A percentile compares a stretch with the other conserved stretches of the same genome.
phyloP scores from a whole-genome alignment of 345 rosid species.

The Pugionium cornutum region DNA sequence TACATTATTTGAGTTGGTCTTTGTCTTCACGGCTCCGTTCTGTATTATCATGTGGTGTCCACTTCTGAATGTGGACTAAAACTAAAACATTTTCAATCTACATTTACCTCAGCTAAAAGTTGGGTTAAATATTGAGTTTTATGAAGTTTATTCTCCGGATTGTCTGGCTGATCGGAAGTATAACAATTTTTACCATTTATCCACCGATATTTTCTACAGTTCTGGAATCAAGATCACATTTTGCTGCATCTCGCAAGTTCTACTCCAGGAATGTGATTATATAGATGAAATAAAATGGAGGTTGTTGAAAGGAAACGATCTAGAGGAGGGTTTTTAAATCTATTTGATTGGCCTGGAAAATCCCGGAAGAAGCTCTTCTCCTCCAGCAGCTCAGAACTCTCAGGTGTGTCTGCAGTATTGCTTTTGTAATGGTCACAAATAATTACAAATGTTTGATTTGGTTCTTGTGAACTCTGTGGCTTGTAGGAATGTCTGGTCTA shows the following conservation, averaged over 20 bases:
- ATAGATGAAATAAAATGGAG: constrained; percentile 56
- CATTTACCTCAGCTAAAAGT: constrained; percentile 13
- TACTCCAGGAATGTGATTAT: constrained; percentile 9
- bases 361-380: constrained; percentile 78
- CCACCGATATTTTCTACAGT: not conserved
- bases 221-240: constrained; percentile 4
- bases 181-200: no score
- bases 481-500: not conserved
- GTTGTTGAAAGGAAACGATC: constrained; percentile 62
- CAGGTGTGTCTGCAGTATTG: constrained; percentile 48
- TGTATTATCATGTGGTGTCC: constrained; percentile 32
- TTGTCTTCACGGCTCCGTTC: constrained; percentile 13
- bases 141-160: not conserved
- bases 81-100: constrained; percentile 8
- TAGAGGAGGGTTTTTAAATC: constrained; percentile 65
- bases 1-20: constrained; percentile 19
- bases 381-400: constrained; percentile 44
- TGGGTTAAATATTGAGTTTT: constrained; percentile 18
- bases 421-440: constrained; percentile 10
- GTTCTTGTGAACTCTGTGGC: constrained; percentile 18
- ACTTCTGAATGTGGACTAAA: not conserved
- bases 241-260: constrained; percentile 10
- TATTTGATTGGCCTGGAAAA: constrained; percentile 88
- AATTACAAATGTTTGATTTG: not conserved
- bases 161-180: not conserved